Percentiles rank a stretch among this genome's conserved stretches.
These are phyloP conservation scores for Saussurea involucrata DNA, from an alignment of 129 eudicot genomes.

Conservation along the genomic window DNA sequence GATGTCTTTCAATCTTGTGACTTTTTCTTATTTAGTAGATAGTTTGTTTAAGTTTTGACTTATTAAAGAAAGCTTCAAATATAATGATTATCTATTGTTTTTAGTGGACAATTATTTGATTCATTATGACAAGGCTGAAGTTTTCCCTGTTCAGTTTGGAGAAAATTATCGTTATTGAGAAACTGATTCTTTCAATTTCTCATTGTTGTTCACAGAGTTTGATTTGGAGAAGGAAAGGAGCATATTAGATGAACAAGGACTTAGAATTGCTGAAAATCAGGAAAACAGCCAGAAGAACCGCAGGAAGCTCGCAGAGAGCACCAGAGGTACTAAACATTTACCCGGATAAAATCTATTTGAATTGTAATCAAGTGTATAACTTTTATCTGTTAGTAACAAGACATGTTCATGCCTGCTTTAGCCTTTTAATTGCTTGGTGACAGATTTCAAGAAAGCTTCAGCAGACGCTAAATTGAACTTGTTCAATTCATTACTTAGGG, in stretches of 20 bases:
- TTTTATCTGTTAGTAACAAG: neutral
- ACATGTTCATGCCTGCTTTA: neutral
- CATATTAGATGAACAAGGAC: constrained; percentile 93
- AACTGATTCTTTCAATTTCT: neutral
- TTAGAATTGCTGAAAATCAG: constrained; percentile 95
- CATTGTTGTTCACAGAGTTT: constrained; percentile 56
- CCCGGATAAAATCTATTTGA: neutral
- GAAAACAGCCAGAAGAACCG: constrained; percentile 99
- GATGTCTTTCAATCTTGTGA: neutral
- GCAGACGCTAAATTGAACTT: constrained; percentile 68
- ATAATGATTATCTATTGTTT: neutral
- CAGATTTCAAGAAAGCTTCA: constrained; percentile 95
- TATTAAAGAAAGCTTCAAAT: neutral
- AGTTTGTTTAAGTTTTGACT: constrained; percentile 1
- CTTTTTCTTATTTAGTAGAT: neutral
- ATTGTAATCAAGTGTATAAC: neutral
- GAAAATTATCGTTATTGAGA: neutral
- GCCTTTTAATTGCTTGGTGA: constrained; percentile 4
- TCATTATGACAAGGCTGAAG: neutral
- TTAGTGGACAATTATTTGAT: neutral
- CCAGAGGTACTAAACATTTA: constrained; percentile 62
- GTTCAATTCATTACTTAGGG: constrained; percentile 83
- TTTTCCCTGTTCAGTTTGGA: neutral
- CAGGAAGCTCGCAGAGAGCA: constrained; percentile 95
- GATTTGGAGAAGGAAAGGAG: constrained; percentile 96